Evolutionary conservation across 2,329 filamentous ascomycete species (phyloP), one percentile per base, ranked within the genome.

Genomic region (Metarhizium sp.): DNA sequence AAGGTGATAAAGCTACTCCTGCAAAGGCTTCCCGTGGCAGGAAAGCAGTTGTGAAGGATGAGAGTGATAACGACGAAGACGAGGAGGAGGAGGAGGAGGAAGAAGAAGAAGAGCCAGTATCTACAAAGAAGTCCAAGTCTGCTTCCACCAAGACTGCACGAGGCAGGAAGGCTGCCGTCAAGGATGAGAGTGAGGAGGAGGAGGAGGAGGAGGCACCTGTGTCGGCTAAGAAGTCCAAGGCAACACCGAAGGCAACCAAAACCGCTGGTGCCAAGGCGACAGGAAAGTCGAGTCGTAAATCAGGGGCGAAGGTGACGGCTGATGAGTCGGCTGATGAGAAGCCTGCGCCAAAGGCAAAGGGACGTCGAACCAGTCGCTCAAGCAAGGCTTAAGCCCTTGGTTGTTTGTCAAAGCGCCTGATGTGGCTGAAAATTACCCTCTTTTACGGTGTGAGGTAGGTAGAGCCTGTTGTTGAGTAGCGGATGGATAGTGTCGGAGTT

Each of bases 281-380:
- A 2, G 20, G 20, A 36, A 58, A 55, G 54, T 47, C 50, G 20
- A 45, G 46, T 8, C 48, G 55, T n/a, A 51, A 38, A 50, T 50
- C 55, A 5, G 38, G 52, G 29, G 54, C 48, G 18, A 58, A 56
- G 32, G 49, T 47, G n/a, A 51, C 51, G 6, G 51, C 36, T 2
- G 50, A 52, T n/a, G 47, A 55, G 6, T 54, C 55, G 3, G 38
- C 50, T 3, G 53, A 60, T 8, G 56, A 59, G 20, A 57, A 60
- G 47, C 56, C 59, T 34, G 68, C 62, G 5, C 61, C 69, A 13
- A 73, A 69, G 62, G 59, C 66, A 47, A 61, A 57, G 53, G 53
- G 50, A 13, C 56, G 54, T 32, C 53, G 56, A 11, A 36, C 6
- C 43, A 40, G 64, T 46, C 66, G 67, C 29, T 55, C 64, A 51